phyloP scores from a whole-genome alignment of 1,139 yeast species.

The Pneumocystis wakefieldiae region DNA sequence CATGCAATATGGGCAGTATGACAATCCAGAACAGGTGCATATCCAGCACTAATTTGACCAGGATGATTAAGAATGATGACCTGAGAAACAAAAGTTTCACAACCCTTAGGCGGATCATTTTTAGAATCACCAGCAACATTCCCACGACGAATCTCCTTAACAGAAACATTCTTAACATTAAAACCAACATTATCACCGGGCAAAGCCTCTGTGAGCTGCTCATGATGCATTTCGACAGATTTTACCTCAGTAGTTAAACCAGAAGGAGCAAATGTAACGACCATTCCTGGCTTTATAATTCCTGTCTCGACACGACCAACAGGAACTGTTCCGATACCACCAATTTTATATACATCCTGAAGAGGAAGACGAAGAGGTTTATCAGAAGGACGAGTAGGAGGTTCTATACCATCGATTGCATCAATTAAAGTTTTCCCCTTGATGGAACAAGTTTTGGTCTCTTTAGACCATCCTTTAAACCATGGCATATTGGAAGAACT shows the following conservation, averaged over 20 bases:
- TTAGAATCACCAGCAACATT: conserved; percentile 91
- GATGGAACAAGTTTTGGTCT: conserved; percentile 58
- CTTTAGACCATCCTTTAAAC: conserved; percentile 87
- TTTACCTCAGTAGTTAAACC: conserved; percentile 87
- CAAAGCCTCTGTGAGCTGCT: conserved; percentile 65
- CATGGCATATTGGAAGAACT: conserved; percentile 69
- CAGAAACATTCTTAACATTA: conserved; percentile 91
- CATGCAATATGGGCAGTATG: conserved; percentile 94
- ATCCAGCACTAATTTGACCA: conserved; percentile 85
- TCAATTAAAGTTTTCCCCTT: conserved; percentile 70
- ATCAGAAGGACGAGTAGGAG: conserved; percentile 73
- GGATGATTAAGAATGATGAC: conserved; percentile 86
- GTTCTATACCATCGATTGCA: conserved; percentile 77
- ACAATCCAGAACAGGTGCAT: conserved; percentile 88
- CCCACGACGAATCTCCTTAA: conserved; percentile 89
- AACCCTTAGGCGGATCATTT: conserved; percentile 82
- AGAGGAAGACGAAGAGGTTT: conserved; percentile 85
- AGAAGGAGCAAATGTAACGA: conserved; percentile 80
- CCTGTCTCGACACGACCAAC: conserved; percentile 92
- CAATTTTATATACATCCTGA: conserved; percentile 86
- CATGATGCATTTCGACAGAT: conserved; percentile 92
- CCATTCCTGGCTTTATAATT: conserved; percentile 83
- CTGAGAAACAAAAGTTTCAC: conserved; percentile 76
- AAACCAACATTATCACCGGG: conserved; percentile 95
- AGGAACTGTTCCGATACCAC: conserved; percentile 90